Evolutionary conservation across 1,284 basidiomycete genomes (phyloP), one percentile per base, ranked within the genome.

Genomic region (Entoloma clypeatum): DNA sequence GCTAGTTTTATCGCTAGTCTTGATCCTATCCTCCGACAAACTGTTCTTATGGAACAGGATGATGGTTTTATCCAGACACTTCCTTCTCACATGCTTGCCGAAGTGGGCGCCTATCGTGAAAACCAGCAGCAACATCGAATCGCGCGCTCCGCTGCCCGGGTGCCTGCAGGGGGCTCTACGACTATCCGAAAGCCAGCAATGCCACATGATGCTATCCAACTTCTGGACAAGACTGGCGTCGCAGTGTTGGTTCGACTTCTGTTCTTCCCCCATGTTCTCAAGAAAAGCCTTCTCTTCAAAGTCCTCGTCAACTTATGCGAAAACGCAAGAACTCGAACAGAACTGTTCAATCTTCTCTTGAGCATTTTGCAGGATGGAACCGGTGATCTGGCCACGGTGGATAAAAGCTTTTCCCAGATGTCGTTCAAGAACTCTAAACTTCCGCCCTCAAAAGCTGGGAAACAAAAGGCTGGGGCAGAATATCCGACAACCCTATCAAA

Each of bases 271-370:
- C 89, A 97, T 54, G 84, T 93, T 28, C 71, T 92, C 47, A 84
- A 83, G 64, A 91, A 92, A 67, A 86, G 80, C 27, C 69, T 87
- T 16, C 74, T 99, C 14, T 89, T 92, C 65, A 88, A 89, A 60
- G 87, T 98, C 2, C 79, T 99, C 19, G 85, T 91, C 49, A 95
- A 99, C 60, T 73, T 99, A 4, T 98, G 93, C 63, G 93, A 99
- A 67, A 99, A 99, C 61, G 72, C 81, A 2, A 92, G 88, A 60
- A 95, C 94, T 2, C 79, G 95, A 14, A 81, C 80, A 3, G 96
- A 99, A 54, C 74, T 99, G 19, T 88, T 99, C 69, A 94, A 92
- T 58, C 75, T 97, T 19, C 75, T 99, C 13, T 74, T 99, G 8
- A 86, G 81, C 48, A 92, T 99, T 47, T 71, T 99, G 4, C 92